Conservation (phyloP, 2,329 filamentous ascomycete genomes). For the Epichloe sylvatica region DNA sequence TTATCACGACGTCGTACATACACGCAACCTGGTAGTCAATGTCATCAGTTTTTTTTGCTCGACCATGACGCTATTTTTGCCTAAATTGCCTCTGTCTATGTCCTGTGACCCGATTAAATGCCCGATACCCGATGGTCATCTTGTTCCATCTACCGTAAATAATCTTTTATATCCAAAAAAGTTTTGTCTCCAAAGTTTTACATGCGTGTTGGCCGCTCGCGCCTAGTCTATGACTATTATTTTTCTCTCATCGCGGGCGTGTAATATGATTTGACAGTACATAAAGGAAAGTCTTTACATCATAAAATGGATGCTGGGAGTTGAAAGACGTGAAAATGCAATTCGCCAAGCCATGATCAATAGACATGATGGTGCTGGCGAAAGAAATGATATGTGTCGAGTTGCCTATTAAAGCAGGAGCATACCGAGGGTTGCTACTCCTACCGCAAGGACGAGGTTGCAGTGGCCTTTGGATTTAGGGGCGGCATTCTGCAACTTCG, state of each 20-base stretch:
- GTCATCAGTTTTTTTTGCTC: background rate
- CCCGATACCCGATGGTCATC: background rate
- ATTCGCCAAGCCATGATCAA: background rate
- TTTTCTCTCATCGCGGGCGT: constrained; percentile 25
- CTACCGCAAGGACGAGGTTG: constrained; percentile 12
- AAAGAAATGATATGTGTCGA: no score
- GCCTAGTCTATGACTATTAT: background rate
- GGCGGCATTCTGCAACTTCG: constrained; percentile 26
- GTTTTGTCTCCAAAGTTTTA: background rate
- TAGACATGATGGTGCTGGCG: background rate
- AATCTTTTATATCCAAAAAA: background rate
- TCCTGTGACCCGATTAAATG: background rate
- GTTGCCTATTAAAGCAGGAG: background rate
- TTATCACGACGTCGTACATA: no score
- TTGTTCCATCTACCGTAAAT: background rate
- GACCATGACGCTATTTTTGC: background rate
- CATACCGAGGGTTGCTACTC: constrained; percentile 13
- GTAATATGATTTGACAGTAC: background rate
- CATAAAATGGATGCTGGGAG: background rate
- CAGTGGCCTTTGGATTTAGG: constrained; percentile 9
- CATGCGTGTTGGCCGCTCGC: background rate
- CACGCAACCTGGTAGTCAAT: background rate
- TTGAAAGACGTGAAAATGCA: background rate
- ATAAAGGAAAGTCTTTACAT: constrained; percentile 4
- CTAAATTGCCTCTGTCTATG: background rate